phyloP scores from a whole-genome alignment of 768 basidiomycete genomes.

The Cystofilobasidium bisporidii region DNA sequence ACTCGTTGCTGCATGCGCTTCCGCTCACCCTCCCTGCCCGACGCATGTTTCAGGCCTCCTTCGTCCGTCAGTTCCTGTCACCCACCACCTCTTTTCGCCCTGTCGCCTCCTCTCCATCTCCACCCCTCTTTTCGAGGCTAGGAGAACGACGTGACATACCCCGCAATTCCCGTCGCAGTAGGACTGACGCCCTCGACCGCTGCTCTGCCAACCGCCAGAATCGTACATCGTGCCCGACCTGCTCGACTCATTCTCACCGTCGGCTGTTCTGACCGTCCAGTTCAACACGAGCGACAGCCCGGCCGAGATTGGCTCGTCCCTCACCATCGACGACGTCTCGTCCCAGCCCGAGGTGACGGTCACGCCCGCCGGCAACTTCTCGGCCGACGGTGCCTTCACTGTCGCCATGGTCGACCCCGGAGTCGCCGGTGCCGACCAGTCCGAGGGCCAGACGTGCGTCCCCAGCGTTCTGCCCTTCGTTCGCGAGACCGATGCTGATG shows the following conservation, averaged over 20 bases:
- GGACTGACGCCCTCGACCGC: slow-evolving; percentile 25
- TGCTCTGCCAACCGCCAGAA: slow-evolving; percentile 31
- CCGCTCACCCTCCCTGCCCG: not conserved
- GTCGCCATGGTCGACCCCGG: slow-evolving; percentile 68
- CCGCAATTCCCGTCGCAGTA: not conserved
- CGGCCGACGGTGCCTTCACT: slow-evolving; percentile 48
- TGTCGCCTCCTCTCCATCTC: not conserved
- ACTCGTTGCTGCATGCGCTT: not conserved
- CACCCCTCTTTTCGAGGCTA: not conserved
- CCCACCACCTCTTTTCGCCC: not conserved
- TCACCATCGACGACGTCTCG: slow-evolving; percentile 50
- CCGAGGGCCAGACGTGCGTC: slow-evolving; percentile 46
- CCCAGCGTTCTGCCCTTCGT: too few relatives aligned
- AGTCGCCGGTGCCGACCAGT: slow-evolving; percentile 53
- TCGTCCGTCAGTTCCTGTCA: not conserved
- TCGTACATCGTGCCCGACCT: slow-evolving; percentile 53
- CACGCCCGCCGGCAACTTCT: slow-evolving; percentile 45
- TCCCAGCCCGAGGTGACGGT: slow-evolving; percentile 8
- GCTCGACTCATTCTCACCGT: slow-evolving; percentile 53
- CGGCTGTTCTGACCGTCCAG: slow-evolving; percentile 50
- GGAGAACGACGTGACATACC: not conserved
- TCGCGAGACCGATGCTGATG: too few relatives aligned
- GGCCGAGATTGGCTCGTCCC: slow-evolving; percentile 52
- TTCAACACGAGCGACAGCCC: slow-evolving; percentile 45
- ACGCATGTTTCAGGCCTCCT: not conserved